These are phyloP conservation scores for Coemansia sp. DNA, from an alignment of 192 early-diverging fungal genomes.

Conservation along the genomic window DNA sequence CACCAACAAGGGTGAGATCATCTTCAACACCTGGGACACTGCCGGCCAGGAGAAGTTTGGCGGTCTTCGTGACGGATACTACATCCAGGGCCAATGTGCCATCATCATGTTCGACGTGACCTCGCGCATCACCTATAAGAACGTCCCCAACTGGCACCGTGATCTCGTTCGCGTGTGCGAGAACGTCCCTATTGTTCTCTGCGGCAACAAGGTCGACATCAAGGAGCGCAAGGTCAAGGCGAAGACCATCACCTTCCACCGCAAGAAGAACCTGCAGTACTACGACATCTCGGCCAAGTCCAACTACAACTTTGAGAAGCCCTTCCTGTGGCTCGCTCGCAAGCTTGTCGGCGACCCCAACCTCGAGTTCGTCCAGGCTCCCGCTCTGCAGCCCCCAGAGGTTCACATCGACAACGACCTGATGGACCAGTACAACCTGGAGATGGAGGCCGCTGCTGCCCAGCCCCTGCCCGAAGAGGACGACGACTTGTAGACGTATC, in stretches of 20 bases:
- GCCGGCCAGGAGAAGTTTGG: slow-evolving; percentile 99
- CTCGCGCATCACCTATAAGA: slow-evolving; percentile 99
- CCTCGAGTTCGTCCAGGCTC: slow-evolving; percentile 97
- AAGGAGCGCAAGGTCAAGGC: slow-evolving; percentile 99
- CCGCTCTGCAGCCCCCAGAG: slow-evolving; percentile 95
- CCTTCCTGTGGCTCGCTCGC: slow-evolving; percentile 99
- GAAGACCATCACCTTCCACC: slow-evolving; percentile 99
- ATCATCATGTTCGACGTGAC: slow-evolving; percentile 99
- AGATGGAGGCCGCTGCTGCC: slow-evolving; percentile 76
- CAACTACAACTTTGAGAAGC: slow-evolving; percentile 99
- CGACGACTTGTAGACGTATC: slow-evolving; percentile 61
- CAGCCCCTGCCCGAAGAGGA: slow-evolving; percentile 87
- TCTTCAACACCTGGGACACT: slow-evolving; percentile 99
- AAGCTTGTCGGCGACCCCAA: slow-evolving; percentile 94
- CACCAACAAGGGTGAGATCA: slow-evolving; percentile 95
- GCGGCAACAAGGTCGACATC: slow-evolving; percentile 99
- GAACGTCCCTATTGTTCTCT: slow-evolving; percentile 99
- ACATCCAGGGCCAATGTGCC: slow-evolving; percentile 99
- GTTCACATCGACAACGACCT: slow-evolving; percentile 79
- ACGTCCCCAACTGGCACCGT: slow-evolving; percentile 99
- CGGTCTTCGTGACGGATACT: slow-evolving; percentile 99
- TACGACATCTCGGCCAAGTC: slow-evolving; percentile 99
- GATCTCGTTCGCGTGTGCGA: slow-evolving; percentile 99
- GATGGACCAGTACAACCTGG: slow-evolving; percentile 78
- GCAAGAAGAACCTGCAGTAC: slow-evolving; percentile 99